These are phyloP conservation scores for Claviceps quebecensis DNA, from an alignment of 2,329 filamentous ascomycete species.

Conservation along the genomic window DNA sequence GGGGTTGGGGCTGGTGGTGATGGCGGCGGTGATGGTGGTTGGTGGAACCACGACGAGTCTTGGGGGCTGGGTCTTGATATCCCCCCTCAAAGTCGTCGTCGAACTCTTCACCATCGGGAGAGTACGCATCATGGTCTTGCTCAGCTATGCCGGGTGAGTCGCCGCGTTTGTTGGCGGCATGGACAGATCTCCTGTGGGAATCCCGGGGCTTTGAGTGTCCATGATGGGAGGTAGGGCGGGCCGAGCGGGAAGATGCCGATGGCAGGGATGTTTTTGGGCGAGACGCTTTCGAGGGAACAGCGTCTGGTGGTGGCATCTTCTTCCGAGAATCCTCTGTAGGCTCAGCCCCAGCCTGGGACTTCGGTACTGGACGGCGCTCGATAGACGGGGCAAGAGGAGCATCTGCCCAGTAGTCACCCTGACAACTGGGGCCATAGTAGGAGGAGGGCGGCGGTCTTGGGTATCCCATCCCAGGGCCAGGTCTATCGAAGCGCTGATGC, in stretches of 20 bases:
- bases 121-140: slow-evolving; percentile 22
- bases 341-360: slow-evolving; percentile 20
- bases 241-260: slow-evolving; percentile 17
- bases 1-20: no score
- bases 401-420: slow-evolving; percentile 26
- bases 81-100: no score
- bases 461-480: slow-evolving; percentile 27
- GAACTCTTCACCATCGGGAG: no score
- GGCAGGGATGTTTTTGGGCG: slow-evolving; percentile 22
- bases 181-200: slow-evolving; percentile 17
- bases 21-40: no score
- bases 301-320: slow-evolving; percentile 34
- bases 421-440: neutral
- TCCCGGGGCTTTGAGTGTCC: slow-evolving; percentile 19
- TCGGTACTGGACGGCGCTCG: slow-evolving; percentile 19
- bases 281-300: slow-evolving; percentile 10
- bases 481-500: slow-evolving; percentile 22
- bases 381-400: slow-evolving; percentile 18
- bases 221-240: slow-evolving; percentile 13
- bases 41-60: slow-evolving; percentile 19
- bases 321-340: slow-evolving; percentile 30
- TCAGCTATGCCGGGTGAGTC: slow-evolving; percentile 21
- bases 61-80: no score
- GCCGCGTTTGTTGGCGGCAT: slow-evolving; percentile 20
- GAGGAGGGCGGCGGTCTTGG: slow-evolving; percentile 6